Evolutionary conservation across 768 basidiomycete genomes (phyloP).

Genomic region (Inosperma sp.): DNA sequence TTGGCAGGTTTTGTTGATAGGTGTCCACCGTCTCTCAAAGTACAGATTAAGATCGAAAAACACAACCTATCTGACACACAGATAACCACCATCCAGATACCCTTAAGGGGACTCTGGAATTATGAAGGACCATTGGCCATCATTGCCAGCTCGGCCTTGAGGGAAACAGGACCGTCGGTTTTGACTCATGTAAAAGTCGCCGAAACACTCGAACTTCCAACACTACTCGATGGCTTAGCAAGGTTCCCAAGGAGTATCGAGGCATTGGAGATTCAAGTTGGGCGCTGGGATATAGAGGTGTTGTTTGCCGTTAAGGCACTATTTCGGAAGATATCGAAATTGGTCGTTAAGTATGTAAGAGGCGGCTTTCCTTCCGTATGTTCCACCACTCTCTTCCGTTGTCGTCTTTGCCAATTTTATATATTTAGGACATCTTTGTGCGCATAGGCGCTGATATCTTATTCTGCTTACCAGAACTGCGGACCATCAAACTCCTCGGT

Average conservation of each 20-base stretch:
- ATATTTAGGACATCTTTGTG: constrained; percentile 26
- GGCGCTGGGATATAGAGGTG: constrained; percentile 29
- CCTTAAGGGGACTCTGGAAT: constrained; percentile 22
- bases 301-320: constrained; percentile 27
- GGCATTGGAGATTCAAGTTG: constrained; percentile 23
- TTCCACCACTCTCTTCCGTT: background rate
- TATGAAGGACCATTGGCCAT: constrained; percentile 27
- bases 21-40: constrained; percentile 17
- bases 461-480: constrained; percentile 20
- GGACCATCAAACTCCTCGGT: constrained; percentile 2
- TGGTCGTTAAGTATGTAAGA: constrained; percentile 24
- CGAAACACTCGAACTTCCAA: constrained; percentile 18
- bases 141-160: constrained; percentile 16
- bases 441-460: constrained; percentile 29
- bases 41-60: constrained; percentile 20
- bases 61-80: constrained; percentile 28
- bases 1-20: constrained; percentile 20
- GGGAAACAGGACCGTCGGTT: background rate
- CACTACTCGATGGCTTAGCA: constrained; percentile 20
- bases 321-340: constrained; percentile 16
- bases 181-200: constrained; percentile 22
- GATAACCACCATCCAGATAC: constrained; percentile 18
- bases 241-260: constrained; percentile 19
- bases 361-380: constrained; percentile 24
- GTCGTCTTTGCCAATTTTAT: background rate